Evolutionary conservation across 2,329 filamentous ascomycete species (phyloP).

Genomic region (Ophiobolus disseminans): DNA sequence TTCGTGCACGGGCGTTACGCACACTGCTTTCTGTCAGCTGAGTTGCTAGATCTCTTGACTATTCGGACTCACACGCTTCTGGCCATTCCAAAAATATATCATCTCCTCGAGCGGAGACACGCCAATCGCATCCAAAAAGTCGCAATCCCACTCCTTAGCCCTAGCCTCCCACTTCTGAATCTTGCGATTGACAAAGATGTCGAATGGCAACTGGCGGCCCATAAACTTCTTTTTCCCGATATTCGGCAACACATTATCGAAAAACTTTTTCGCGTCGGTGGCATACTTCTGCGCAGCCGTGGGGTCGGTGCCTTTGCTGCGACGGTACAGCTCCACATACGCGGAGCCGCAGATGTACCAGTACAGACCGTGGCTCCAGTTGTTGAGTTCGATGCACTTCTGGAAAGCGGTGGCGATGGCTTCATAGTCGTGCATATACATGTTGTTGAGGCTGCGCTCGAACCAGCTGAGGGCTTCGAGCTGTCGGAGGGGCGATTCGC

Average conservation of each 20-base stretch:
- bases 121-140: conserved; percentile 81
- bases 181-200: conserved; percentile 83
- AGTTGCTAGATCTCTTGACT: too few relatives aligned
- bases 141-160: conserved; percentile 67
- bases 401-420: conserved; percentile 78
- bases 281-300: conserved; percentile 56
- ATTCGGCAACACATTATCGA: conserved; percentile 74
- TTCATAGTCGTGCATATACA: conserved; percentile 80
- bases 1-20: too few relatives aligned
- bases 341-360: conserved; percentile 84
- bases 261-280: conserved; percentile 67
- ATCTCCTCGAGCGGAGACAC: conserved; percentile 86
- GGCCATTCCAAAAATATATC: conserved; percentile 92
- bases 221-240: conserved; percentile 90
- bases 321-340: conserved; percentile 82
- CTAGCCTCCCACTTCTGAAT: conserved; percentile 86
- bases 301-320: conserved; percentile 51
- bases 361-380: conserved; percentile 90
- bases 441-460: conserved; percentile 77
- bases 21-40: too few relatives aligned
- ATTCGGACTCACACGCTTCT: conserved; percentile 64
- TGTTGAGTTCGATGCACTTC: conserved; percentile 64
- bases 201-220: conserved; percentile 87
- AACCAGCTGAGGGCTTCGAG: conserved; percentile 85
- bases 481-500: conserved; percentile 80